Evolutionary conservation across 1,284 basidiomycete species (phyloP), one percentile per base, ranked within the genome.

Genomic region (Pseudozyma pruni): DNA sequence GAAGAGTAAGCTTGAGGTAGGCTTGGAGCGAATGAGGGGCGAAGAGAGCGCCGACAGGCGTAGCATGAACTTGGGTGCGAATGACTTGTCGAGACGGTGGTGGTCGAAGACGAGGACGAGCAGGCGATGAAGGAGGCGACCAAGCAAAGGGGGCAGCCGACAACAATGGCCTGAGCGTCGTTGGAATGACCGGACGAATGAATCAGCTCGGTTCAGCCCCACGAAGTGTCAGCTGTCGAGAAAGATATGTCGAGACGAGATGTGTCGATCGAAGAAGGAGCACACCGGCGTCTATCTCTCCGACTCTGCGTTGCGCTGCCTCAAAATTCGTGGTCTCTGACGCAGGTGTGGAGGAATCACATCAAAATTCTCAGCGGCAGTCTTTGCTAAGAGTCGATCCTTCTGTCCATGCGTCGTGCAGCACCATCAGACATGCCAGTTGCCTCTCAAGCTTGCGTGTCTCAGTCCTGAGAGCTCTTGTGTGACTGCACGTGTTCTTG

Each of bases 371-470:
- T 44, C 27, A 29, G 27, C 7, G 7, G 27, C 27, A 29, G 27
- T 29, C 45, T 63, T 64, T 49, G 61, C 45, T 58, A 59, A 66
- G 62, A 48, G 23, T 37, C 51, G 62, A 57, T 63, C 47, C 22
- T 8, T 33, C 34, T 33, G 47, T 37, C 44, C n/a, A n/a, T n/a
- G n/a, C n/a, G n/a, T n/a, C n/a, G n/a, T n/a, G 17, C 39, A 41
- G 40, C 42, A 32, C 14, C 10, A 17, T 6, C 13, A 32, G 17
- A 19, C 8, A 13, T 16, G 10, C 13, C 34, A 17, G 9, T 20
- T 8, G 37, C 37, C 17, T 38, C 17, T 17, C 8, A 6, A 6
- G 7, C 11, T 29, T 29, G 7, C 27, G 27, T 29, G 27, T 29
- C n/a, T n/a, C n/a, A n/a, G n/a, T n/a, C n/a, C n/a, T n/a, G n/a